Conservation (phyloP, 2,329 filamentous ascomycete species). For the Penicillium palitans region DNA sequence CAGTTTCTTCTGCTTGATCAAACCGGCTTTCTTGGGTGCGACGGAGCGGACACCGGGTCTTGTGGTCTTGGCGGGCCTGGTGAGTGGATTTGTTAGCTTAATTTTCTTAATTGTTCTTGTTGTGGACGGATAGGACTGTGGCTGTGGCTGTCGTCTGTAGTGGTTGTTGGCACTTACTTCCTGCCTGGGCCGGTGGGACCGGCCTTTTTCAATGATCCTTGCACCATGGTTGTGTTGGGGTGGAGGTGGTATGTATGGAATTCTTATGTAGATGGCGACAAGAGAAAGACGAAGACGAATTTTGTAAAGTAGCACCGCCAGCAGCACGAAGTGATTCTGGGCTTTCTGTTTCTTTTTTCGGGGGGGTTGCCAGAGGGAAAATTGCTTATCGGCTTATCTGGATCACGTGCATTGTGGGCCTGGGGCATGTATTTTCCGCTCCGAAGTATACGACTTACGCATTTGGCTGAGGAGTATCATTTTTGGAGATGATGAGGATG, state of each 20-base stretch:
- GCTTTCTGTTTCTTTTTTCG: constrained; percentile 4
- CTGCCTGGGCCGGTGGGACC: constrained; percentile 38
- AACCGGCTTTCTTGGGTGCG: constrained; percentile 63
- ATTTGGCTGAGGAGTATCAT: not conserved
- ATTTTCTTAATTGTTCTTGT: not conserved
- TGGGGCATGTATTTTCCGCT: not conserved
- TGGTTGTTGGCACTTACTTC: constrained; percentile 24
- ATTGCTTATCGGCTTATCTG: constrained; percentile 14
- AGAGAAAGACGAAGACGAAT: not conserved
- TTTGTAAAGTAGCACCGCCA: constrained; percentile 15
- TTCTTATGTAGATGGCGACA: not conserved
- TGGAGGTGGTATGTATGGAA: not conserved
- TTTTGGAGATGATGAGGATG: not conserved
- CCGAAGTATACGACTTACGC: constrained; percentile 2
- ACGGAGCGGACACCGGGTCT: constrained; percentile 63
- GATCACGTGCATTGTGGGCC: not conserved
- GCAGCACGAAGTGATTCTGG: constrained; percentile 19
- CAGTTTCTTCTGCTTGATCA: constrained; percentile 63
- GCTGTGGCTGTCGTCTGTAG: not conserved
- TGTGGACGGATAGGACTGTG: not conserved
- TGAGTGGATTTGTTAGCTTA: not conserved
- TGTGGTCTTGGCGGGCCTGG: constrained; percentile 44
- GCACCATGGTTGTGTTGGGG: constrained; percentile 42
- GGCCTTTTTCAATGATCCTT: constrained; percentile 51
- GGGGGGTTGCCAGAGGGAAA: constrained; percentile 13